Conservation (phyloP, 306 rosid species). For the Hippophae tibetana region DNA sequence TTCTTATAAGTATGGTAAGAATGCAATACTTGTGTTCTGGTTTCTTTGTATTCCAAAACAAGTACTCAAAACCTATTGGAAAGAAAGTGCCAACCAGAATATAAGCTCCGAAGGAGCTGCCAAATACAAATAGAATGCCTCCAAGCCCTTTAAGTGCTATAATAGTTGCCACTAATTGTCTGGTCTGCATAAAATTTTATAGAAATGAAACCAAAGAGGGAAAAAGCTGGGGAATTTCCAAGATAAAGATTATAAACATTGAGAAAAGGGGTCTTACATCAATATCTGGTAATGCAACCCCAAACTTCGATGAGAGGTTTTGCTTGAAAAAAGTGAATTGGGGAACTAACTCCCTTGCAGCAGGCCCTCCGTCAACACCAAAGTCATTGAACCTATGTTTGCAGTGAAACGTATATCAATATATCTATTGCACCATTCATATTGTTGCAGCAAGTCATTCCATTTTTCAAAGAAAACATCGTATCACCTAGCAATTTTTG, state of each 20-base stretch:
- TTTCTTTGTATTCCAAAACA: background rate
- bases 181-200: constrained; percentile 35
- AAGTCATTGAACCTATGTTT: constrained; percentile 64
- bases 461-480: no score
- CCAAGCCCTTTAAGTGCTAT: constrained; percentile 67
- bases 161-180: constrained; percentile 39
- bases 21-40: background rate
- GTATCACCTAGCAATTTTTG: no score
- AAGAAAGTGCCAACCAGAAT: constrained; percentile 44
- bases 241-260: constrained; percentile 5
- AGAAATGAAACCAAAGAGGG: constrained; percentile 17
- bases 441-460: no score
- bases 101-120: constrained; percentile 60
- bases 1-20: background rate
- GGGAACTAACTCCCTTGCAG: constrained; percentile 59
- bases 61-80: constrained; percentile 3
- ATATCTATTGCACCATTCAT: no score
- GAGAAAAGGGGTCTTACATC: constrained; percentile 38
- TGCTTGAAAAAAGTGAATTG: constrained; percentile 38
- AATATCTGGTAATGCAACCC: constrained; percentile 43
- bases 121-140: constrained; percentile 71
- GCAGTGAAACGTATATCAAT: background rate
- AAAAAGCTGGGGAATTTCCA: constrained; percentile 4
- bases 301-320: constrained; percentile 43
- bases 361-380: constrained; percentile 63